Evolutionary conservation across 306 rosid genomes (phyloP), one percentile per base, ranked within the genome.

Genomic region (Amphicarpaea edgeworthii): DNA sequence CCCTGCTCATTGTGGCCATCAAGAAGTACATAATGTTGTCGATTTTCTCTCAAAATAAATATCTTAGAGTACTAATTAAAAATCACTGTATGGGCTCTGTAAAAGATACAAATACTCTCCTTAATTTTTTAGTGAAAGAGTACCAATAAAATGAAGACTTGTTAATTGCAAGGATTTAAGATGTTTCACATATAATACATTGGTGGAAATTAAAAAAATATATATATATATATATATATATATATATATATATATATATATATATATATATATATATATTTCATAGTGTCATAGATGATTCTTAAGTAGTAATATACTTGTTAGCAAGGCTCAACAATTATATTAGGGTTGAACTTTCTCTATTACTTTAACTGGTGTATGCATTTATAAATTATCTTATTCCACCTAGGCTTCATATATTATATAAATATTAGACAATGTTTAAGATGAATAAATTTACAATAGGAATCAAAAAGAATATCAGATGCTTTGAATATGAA

Each of bases 401-500:
- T 28, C 46, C 20, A 34, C 16, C 50, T 59, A 17, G 23, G 45
- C 49, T 38, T 76, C 30, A 37, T 54, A 76, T 23, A 37, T 38
- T 28, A 34, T 8, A 62, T 14, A 46, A 16, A 10, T 30, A n/a
- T n/a, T 4, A 3, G 7, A 61, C 16, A 62, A 63, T 63, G 51
- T 32, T 37, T 9, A 19, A 41, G 60, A 53, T 26, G 8, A 17
- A 24, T 45, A 67, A 32, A 38, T 41, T 21, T 11, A 12, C 34
- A 46, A 54, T 9, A 28, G 16, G 24, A 57, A 70, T 40, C 12
- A 50, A 42, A 5, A 51, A 19, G 20, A 63, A 64, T 10, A 16
- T 47, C 28, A 58, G 38, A 68, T 38, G 32, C 43, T 49, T 63
- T 37, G 37, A 26, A n/a, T 16, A 12, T 75, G 54, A 76, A 45